phyloP scores from a whole-genome alignment of 148 eudicot species.

The Euryodendron excelsum region DNA sequence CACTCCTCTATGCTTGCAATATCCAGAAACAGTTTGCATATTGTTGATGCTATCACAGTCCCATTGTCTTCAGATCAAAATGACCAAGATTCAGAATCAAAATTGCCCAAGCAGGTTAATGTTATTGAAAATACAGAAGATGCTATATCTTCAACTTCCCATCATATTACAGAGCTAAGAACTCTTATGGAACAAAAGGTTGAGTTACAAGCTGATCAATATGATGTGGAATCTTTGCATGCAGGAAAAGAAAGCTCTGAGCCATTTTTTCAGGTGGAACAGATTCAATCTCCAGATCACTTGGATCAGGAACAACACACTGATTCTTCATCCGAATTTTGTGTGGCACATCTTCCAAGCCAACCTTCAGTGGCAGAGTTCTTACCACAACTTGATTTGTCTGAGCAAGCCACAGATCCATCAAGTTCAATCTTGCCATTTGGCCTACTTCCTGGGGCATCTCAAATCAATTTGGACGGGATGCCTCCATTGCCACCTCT shows the following conservation, averaged over 20 bases:
- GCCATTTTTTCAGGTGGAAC: slow-evolving; percentile 6
- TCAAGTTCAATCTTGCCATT: slow-evolving; percentile 26
- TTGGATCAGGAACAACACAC: slow-evolving; percentile 16
- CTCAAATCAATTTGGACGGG: slow-evolving; percentile 47
- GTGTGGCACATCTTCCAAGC: slow-evolving; percentile 21
- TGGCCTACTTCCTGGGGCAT: slow-evolving; percentile 35
- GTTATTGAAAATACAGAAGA: not conserved
- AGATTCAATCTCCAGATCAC: slow-evolving; percentile 23
- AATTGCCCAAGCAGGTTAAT: slow-evolving; percentile 13
- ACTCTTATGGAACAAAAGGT: slow-evolving; percentile 8
- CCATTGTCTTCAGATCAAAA: not conserved
- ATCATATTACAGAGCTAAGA: not conserved
- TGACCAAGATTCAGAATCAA: slow-evolving; percentile 12
- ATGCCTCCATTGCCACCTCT: slow-evolving; percentile 94
- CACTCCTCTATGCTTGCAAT: slow-evolving; percentile 23
- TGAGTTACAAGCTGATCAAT: slow-evolving; percentile 14
- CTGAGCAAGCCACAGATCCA: slow-evolving; percentile 26
- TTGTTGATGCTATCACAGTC: not conserved
- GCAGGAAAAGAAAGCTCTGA: slow-evolving; percentile 17
- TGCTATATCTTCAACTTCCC: not conserved
- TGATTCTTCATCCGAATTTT: slow-evolving; percentile 19
- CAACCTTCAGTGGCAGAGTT: slow-evolving; percentile 28
- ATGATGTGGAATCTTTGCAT: slow-evolving; percentile 3
- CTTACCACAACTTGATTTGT: slow-evolving; percentile 23
- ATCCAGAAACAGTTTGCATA: slow-evolving; percentile 13